Percentiles rank a stretch among this genome's conserved stretches.
phyloP scores from a whole-genome alignment of 2,329 filamentous ascomycete species.

The Phaeomoniella chlamydospora region DNA sequence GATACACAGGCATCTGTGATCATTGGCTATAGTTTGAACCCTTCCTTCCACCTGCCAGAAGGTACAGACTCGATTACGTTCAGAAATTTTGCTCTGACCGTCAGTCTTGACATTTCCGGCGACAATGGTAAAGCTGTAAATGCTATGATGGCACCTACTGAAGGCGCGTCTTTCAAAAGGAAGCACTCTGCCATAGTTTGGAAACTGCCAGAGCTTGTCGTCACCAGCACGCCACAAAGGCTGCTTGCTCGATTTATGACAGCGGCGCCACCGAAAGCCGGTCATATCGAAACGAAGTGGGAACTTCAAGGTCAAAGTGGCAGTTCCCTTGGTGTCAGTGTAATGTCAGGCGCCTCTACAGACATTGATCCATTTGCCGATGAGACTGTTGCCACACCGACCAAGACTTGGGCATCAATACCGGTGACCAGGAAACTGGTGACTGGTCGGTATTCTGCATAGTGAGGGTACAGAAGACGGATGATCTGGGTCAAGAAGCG shows the following conservation, averaged over 20 bases:
- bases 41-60: conserved; percentile 36
- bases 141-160: conserved; percentile 31
- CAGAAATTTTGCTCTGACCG: conserved; percentile 64
- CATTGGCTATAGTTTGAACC: conserved; percentile 72
- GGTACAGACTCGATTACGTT: conserved; percentile 37
- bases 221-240: conserved; percentile 44
- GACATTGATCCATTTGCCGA: conserved; percentile 34
- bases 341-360: conserved; percentile 12
- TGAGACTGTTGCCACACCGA: conserved; percentile 17
- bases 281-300: conserved; percentile 72
- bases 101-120: conserved; percentile 24
- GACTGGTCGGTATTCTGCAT: conserved; percentile 60
- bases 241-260: conserved; percentile 73
- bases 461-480: too few relatives aligned
- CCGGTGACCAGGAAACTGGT: conserved; percentile 53
- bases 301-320: conserved; percentile 47
- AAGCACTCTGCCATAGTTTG: conserved; percentile 30
- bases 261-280: conserved; percentile 55
- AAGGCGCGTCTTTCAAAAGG: conserved; percentile 27
- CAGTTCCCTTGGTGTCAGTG: conserved; percentile 51
- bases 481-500: too few relatives aligned
- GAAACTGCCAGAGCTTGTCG: conserved; percentile 33
- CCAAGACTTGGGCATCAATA: conserved; percentile 49
- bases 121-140: conserved; percentile 26
- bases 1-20: conserved; percentile 76